Evolutionary conservation across 106 monocot species (phyloP), one percentile per base, ranked within the genome.

Genomic region (Narthecium ossifragum): DNA sequence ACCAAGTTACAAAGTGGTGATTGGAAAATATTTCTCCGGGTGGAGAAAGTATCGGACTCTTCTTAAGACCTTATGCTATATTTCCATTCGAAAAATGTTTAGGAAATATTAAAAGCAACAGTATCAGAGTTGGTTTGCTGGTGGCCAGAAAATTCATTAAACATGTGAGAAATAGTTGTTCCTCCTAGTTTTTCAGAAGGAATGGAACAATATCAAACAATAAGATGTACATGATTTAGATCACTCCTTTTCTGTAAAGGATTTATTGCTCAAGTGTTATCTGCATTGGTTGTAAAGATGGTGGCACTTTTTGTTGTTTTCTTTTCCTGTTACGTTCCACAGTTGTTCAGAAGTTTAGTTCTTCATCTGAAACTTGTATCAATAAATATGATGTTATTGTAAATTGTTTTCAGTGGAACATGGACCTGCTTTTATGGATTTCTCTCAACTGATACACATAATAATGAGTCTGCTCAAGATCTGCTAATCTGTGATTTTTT

Each of bases 1-100:
- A 55, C 59, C 80, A 1, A 90, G 96, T 58, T 98, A 86, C 57
- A 75, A 72, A 23, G 46, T 53, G 36, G 90, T 81, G 15, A 84
- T 98, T 55, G 90, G 96, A 26, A 86, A 70, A 60, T 78, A 90
- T 64, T 98, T 98, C 62, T 34, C 51, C 0, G 90, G 90, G 18
- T 98, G 96, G 96, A 84, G 81, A 26, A 90, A 84, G 62, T 84
- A 98, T 47, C 63, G 66, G 46, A 81, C 80, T 18, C 57, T 87
- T 22, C 23, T 81, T 31, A 90, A 87, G 58, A 98, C 90, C 0
- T 39, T 73, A 13, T 90, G 71, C 60, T 98, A 84, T 69, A 73
- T 98, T 30, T 72, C 55, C 31, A 34, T 90, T 14, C 80, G 96
- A 71, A 84, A 61, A 31, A 8, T 71, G 54, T 81, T 98, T 55